phyloP scores from a whole-genome alignment of 1,284 basidiomycete genomes.

The Pholiota adiposa region DNA sequence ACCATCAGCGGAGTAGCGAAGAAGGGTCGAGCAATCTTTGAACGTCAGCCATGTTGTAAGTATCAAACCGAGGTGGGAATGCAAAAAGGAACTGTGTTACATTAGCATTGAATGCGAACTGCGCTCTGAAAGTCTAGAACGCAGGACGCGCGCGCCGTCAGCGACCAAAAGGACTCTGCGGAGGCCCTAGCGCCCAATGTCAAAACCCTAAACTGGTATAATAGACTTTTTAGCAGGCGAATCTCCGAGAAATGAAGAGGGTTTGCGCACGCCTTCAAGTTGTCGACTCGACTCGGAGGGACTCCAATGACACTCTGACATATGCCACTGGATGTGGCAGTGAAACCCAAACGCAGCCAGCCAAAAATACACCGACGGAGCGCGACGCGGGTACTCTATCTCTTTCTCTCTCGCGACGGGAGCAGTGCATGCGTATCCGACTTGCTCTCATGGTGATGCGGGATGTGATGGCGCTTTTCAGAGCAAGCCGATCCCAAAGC shows the following conservation, averaged over 20 bases:
- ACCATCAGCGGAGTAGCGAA: neutral
- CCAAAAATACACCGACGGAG: neutral
- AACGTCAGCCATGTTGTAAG: neutral
- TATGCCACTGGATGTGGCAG: neutral
- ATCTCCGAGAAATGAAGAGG: neutral
- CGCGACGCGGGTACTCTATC: neutral
- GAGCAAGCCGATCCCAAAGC: neutral
- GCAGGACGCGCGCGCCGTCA: neutral
- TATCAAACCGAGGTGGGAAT: neutral
- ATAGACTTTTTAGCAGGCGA: neutral
- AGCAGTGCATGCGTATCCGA: neutral
- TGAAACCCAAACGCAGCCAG: neutral
- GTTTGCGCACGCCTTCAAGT: neutral
- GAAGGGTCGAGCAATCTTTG: constrained; percentile 1
- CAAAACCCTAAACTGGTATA: neutral
- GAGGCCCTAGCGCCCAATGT: neutral
- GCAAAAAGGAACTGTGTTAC: neutral
- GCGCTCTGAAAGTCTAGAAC: neutral
- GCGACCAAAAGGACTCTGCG: neutral
- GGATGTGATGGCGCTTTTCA: neutral
- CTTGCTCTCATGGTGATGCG: neutral
- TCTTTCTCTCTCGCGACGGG: neutral
- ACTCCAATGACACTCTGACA: neutral
- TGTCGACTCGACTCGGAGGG: too few relatives aligned
- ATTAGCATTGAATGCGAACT: neutral